Conservation (phyloP, 176 grass and related monocot species). For the Puccinellia tenuiflora region DNA sequence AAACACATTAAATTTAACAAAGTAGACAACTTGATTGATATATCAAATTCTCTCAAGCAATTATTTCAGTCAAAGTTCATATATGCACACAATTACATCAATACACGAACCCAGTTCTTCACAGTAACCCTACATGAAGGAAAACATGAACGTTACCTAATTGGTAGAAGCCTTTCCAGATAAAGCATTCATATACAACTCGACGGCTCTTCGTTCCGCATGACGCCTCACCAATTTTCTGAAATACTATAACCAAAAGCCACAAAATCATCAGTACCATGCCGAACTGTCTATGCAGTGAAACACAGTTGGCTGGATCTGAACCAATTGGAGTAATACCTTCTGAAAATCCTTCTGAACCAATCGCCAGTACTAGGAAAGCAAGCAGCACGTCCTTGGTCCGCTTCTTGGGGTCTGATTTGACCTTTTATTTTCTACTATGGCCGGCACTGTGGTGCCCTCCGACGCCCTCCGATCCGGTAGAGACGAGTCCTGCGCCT, state of each 20-base stretch:
- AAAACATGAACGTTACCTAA: no score
- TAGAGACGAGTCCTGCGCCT: no score
- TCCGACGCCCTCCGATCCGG: no score
- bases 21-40: no score
- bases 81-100: no score
- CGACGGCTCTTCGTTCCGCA: conserved; percentile 23
- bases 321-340: no score
- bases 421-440: no score
- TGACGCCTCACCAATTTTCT: conserved; percentile 48
- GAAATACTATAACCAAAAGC: conserved; percentile 41
- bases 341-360: conserved; percentile 55
- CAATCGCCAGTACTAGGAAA: conserved; percentile 10
- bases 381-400: not conserved
- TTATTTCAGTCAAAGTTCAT: no score
- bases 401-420: no score
- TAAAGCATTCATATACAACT: conserved; percentile 35
- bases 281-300: not conserved
- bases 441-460: no score
- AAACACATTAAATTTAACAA: no score
- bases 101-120: not conserved
- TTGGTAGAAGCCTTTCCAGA: conserved; percentile 37
- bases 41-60: no score
- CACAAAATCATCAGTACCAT: not conserved
- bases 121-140: not conserved
- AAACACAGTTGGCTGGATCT: not conserved